phyloP scores from a whole-genome alignment of 352 stramenopile species.

The Pythium grandisporangium region DNA sequence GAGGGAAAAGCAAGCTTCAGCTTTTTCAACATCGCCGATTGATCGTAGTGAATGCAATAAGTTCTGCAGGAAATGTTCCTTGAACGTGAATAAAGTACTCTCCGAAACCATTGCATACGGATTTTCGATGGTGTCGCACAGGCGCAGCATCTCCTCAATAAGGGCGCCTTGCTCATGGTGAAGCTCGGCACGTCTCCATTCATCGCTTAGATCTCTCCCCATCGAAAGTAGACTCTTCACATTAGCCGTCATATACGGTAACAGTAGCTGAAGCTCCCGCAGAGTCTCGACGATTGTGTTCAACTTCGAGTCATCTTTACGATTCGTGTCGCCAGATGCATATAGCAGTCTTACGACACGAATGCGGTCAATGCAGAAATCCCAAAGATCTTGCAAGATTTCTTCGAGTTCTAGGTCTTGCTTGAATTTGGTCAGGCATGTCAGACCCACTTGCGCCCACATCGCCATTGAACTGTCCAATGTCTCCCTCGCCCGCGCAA shows the following conservation, averaged over 20 bases:
- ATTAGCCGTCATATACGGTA: slow-evolving; percentile 48
- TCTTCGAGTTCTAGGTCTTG: slow-evolving; percentile 55
- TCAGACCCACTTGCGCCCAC: slow-evolving; percentile 56
- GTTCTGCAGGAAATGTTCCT: slow-evolving; percentile 31
- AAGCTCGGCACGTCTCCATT: slow-evolving; percentile 20
- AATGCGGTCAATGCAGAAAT: slow-evolving; percentile 60
- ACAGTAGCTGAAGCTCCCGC: slow-evolving; percentile 64
- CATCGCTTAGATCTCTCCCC: slow-evolving; percentile 35
- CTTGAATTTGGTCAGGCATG: slow-evolving; percentile 58
- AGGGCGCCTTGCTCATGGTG: slow-evolving; percentile 34
- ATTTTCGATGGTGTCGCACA: slow-evolving; percentile 42
- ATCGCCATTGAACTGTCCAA: slow-evolving; percentile 35
- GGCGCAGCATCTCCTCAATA: slow-evolving; percentile 45
- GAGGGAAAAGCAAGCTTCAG: slow-evolving; percentile 46
- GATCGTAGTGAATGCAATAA: slow-evolving; percentile 37
- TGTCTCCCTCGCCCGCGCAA: slow-evolving; percentile 41
- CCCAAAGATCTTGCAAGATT: slow-evolving; percentile 71
- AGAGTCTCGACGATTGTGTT: slow-evolving; percentile 33
- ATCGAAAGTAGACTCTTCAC: slow-evolving; percentile 30
- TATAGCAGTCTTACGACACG: slow-evolving; percentile 32
- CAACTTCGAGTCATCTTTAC: slow-evolving; percentile 2
- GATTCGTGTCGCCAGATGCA: background rate
- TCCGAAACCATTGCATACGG: slow-evolving; percentile 17
- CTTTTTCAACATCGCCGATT: slow-evolving; percentile 36
- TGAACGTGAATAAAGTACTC: slow-evolving; percentile 19